Conservation (phyloP, 1,139 yeast genomes). For the Kodamaea plutei region DNA sequence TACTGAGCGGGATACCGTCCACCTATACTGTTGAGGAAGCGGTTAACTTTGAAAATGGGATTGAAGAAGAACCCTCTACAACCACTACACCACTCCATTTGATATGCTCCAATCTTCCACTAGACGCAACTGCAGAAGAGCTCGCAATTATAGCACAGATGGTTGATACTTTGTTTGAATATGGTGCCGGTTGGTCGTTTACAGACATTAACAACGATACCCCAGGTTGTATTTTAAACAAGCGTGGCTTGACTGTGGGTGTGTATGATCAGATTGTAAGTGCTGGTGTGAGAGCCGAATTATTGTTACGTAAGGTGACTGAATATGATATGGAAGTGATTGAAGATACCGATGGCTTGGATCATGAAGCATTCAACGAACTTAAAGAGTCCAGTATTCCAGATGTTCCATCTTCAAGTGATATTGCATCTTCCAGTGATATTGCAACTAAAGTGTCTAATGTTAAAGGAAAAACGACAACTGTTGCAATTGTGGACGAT, state of each 20-base stretch:
- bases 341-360: conserved; percentile 26
- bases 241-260: conserved; percentile 42
- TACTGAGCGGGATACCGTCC: conserved; percentile 69
- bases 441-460: conserved; percentile 1
- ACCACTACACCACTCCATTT: conserved; percentile 76
- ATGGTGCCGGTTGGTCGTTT: conserved; percentile 91
- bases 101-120: conserved; percentile 51
- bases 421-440: conserved; percentile 3
- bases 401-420: conserved; percentile 7
- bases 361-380: conserved; percentile 18
- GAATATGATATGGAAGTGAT: conserved; percentile 49
- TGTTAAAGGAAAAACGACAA: background rate
- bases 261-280: conserved; percentile 58
- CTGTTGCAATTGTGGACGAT: conserved; percentile 6
- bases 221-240: conserved; percentile 67
- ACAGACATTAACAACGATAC: conserved; percentile 64
- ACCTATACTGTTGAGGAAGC: conserved; percentile 82
- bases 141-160: conserved; percentile 44
- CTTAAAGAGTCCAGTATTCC: conserved; percentile 7
- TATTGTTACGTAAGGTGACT: conserved; percentile 67
- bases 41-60: conserved; percentile 44
- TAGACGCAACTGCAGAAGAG: conserved; percentile 42
- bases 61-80: conserved; percentile 38
- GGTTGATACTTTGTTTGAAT: conserved; percentile 66
- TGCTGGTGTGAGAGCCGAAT: conserved; percentile 90